Conservation (phyloP, 352 stramenopile genomes). For the Pythium rhizo-oryzae region DNA sequence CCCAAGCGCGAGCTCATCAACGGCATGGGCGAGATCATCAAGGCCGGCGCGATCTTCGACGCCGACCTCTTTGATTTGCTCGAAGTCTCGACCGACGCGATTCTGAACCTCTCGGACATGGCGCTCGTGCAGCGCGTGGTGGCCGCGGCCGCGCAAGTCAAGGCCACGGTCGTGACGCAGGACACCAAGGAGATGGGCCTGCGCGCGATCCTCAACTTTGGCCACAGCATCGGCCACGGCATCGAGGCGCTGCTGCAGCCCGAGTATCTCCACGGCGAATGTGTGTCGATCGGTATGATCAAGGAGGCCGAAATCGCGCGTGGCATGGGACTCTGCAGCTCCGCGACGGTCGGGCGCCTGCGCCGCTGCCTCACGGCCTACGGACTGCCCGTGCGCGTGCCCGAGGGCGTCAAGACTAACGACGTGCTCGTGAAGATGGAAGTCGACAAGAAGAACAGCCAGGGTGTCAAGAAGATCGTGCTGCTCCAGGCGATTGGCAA, state of each 20-base stretch:
- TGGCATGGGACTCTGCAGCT: constrained; percentile 72
- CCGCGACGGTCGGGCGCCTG: constrained; percentile 69
- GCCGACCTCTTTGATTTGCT: constrained; percentile 94
- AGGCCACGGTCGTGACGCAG: constrained; percentile 94
- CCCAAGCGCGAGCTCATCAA: constrained; percentile 96
- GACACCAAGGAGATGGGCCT: constrained; percentile 97
- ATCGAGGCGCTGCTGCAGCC: constrained; percentile 97
- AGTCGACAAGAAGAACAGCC: constrained; percentile 88
- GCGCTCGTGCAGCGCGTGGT: constrained; percentile 68
- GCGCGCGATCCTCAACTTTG: constrained; percentile 97
- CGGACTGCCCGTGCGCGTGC: constrained; percentile 68
- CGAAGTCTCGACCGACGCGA: constrained; percentile 90
- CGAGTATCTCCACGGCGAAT: constrained; percentile 97
- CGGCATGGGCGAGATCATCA: constrained; percentile 97
- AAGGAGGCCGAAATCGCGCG: constrained; percentile 96
- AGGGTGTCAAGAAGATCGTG: constrained; percentile 83
- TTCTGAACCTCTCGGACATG: constrained; percentile 66
- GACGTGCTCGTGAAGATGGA: constrained; percentile 86
- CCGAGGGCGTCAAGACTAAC: constrained; percentile 51
- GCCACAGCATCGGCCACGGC: constrained; percentile 99
- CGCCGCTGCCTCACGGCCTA: constrained; percentile 72
- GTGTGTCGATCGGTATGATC: constrained; percentile 96
- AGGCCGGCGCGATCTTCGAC: constrained; percentile 97
- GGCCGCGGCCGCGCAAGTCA: constrained; percentile 86
- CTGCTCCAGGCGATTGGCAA: constrained; percentile 71